These are phyloP conservation scores for Silene coronaria DNA, from an alignment of 179 eudicot genomes.

Conservation along the genomic window DNA sequence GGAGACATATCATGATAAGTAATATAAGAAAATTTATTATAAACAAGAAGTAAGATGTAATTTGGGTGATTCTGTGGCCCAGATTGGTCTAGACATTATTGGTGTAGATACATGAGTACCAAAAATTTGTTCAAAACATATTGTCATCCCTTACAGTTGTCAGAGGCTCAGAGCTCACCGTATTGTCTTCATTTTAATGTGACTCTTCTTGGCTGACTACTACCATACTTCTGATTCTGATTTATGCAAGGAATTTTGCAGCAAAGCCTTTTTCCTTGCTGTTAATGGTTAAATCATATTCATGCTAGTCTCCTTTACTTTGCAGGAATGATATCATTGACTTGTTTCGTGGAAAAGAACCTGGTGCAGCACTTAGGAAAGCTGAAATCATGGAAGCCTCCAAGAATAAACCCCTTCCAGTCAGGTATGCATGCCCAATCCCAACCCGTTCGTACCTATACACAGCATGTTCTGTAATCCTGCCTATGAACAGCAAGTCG, in stretches of 20 bases:
- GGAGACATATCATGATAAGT: background rate
- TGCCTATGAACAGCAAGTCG: no score
- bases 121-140: background rate
- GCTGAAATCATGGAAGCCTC: constrained; percentile 69
- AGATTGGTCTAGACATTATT: background rate
- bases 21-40: background rate
- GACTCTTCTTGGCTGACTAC: background rate
- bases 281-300: background rate
- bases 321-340: constrained; percentile 65
- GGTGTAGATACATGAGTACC: constrained; percentile 2
- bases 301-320: background rate
- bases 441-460: no score
- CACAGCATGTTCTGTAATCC: no score
- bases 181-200: background rate
- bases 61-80: background rate
- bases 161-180: background rate
- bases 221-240: background rate
- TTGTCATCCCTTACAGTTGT: background rate
- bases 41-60: background rate
- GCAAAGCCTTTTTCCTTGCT: background rate
- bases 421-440: no score
- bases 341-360: constrained; percentile 59
- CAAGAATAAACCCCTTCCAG: constrained; percentile 49
- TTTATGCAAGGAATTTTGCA: background rate
- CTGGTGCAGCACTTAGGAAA: constrained; percentile 72